Evolutionary conservation across 1,284 basidiomycete genomes (phyloP).

Genomic region (Irpex lacteus): DNA sequence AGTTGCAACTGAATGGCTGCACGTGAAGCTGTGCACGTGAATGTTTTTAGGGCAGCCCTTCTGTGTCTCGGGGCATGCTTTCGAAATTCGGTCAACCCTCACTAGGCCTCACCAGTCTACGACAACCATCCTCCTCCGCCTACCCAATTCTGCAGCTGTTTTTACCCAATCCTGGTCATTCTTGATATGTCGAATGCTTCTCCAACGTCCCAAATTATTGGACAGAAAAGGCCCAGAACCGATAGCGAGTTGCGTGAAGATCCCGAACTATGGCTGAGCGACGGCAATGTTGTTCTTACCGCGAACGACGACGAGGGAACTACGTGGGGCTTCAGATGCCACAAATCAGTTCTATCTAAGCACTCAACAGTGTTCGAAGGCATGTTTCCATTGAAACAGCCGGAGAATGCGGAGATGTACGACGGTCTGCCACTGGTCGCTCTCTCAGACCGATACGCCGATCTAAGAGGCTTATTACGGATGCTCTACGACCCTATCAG

Average conservation of each 20-base stretch:
- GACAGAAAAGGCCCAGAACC: background rate
- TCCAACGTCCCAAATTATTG: background rate
- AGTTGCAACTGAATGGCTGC: no score
- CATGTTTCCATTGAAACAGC: slow-evolving; percentile 3
- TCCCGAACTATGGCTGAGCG: slow-evolving; percentile 8
- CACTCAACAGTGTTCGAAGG: slow-evolving; percentile 5
- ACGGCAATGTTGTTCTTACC: slow-evolving; percentile 16
- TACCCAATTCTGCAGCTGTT: no score
- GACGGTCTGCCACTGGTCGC: background rate
- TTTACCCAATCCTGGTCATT: no score
- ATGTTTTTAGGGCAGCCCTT: no score
- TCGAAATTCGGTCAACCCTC: no score
- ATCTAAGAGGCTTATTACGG: background rate
- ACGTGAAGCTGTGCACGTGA: no score
- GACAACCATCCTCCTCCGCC: no score
- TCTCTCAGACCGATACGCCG: background rate
- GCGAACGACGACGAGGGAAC: background rate
- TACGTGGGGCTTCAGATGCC: slow-evolving; percentile 11
- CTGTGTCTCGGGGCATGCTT: no score
- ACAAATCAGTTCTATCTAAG: slow-evolving; percentile 7
- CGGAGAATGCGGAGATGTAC: background rate
- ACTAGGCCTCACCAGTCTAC: no score
- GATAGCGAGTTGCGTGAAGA: slow-evolving; percentile 6
- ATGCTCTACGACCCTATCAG: background rate
- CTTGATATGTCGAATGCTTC: background rate